These are phyloP conservation scores for Yueomyces sp. DNA, from an alignment of 805 yeast species.

Conservation along the genomic window DNA sequence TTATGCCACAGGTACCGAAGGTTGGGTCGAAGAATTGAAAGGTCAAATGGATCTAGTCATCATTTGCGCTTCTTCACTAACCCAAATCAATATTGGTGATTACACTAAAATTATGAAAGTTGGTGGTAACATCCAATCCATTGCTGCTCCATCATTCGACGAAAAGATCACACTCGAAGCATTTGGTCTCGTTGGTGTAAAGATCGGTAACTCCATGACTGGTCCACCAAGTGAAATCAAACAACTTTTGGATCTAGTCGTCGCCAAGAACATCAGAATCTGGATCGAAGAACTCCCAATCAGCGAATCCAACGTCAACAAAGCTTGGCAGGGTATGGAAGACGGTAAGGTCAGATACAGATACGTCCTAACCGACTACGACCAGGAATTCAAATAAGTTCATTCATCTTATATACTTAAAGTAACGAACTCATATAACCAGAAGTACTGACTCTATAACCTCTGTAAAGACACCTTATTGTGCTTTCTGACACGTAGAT, in stretches of 20 bases:
- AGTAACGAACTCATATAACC: too few species aligned
- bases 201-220: background rate
- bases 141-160: constrained; percentile 1
- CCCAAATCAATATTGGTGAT: constrained; percentile 26
- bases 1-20: constrained; percentile 32
- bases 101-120: constrained; percentile 18
- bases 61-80: constrained; percentile 33
- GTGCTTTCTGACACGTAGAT: too few species aligned
- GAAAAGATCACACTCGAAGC: background rate
- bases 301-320: background rate
- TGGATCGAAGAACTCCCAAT: background rate
- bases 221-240: background rate
- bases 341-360: background rate
- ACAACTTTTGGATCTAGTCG: background rate
- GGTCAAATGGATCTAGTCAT: constrained; percentile 34
- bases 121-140: constrained; percentile 26
- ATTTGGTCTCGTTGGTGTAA: background rate
- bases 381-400: too few species aligned
- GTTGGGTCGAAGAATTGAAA: constrained; percentile 14
- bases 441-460: too few species aligned
- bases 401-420: too few species aligned
- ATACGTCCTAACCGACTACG: background rate
- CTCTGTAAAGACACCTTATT: too few species aligned
- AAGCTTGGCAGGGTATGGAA: background rate
- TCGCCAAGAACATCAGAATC: too few species aligned